These are phyloP conservation scores for Hypoxylon rickii DNA, from an alignment of 495 filamentous ascomycete genomes.

Conservation along the genomic window DNA sequence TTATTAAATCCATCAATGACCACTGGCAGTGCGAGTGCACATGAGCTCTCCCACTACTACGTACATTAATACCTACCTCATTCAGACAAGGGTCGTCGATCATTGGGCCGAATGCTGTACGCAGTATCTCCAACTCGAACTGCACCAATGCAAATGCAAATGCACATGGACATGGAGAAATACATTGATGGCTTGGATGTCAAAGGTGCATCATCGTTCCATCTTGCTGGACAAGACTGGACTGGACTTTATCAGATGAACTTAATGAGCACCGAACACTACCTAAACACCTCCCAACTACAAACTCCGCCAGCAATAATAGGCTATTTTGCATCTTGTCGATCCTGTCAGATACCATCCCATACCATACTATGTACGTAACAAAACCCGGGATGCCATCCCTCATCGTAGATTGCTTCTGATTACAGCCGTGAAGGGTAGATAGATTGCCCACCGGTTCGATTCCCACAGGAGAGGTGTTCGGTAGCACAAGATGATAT, in stretches of 20 bases:
- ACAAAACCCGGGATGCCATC: background rate
- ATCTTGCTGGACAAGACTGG: background rate
- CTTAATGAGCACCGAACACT: background rate
- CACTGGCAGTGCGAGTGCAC: background rate
- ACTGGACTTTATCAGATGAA: background rate
- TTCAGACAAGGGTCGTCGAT: constrained; percentile 8
- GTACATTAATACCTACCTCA: constrained; percentile 9
- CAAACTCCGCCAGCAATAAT: background rate
- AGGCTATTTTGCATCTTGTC: background rate
- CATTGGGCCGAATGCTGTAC: constrained; percentile 8
- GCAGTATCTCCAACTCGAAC: background rate
- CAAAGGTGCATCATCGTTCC: background rate
- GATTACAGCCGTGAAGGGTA: background rate
- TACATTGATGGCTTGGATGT: background rate
- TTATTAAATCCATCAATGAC: background rate
- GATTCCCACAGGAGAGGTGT: too few relatives aligned
- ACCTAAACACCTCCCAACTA: background rate
- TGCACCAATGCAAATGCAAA: background rate
- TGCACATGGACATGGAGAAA: too few relatives aligned
- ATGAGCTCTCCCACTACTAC: background rate
- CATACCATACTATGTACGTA: too few relatives aligned
- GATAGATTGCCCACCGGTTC: too few relatives aligned
- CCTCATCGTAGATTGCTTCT: background rate
- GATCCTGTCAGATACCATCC: background rate
- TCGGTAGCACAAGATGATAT: constrained; percentile 16